phyloP scores from a whole-genome alignment of 345 rosid genomes.

The Crucihimalaya himalaica region DNA sequence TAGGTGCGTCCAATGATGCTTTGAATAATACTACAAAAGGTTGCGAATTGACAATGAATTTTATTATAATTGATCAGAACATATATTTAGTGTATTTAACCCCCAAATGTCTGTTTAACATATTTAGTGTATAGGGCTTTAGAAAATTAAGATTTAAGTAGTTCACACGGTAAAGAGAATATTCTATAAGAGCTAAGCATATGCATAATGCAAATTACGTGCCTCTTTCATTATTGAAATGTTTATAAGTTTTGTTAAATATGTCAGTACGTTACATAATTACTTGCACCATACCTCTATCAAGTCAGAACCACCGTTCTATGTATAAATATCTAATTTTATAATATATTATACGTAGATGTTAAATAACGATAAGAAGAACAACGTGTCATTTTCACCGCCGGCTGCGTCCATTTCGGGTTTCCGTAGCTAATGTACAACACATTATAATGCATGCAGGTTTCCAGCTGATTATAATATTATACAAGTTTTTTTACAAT shows the following conservation, averaged over 20 bases:
- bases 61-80: conserved; percentile 1
- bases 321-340: background rate
- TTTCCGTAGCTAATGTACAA: conserved; percentile 7
- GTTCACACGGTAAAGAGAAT: conserved; percentile 20
- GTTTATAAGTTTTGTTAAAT: background rate
- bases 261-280: conserved; percentile 15
- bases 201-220: conserved; percentile 25
- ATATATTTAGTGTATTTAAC: background rate
- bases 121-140: background rate
- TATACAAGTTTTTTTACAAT: background rate
- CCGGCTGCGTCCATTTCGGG: conserved; percentile 11
- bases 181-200: conserved; percentile 11
- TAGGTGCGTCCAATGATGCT: background rate
- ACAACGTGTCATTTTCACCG: conserved; percentile 29
- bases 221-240: background rate
- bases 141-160: background rate
- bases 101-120: no score
- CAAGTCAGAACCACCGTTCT: background rate
- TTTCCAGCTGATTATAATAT: conserved; percentile 2
- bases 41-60: background rate
- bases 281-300: conserved; percentile 8
- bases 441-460: conserved; percentile 21
- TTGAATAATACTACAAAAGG: background rate
- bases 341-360: background rate
- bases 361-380: background rate